Percentiles rank a stretch among this genome's conserved stretches.
These are phyloP conservation scores for Cladosporium austrohemisphaericum DNA, from an alignment of 2,329 filamentous ascomycete species.

Conservation along the genomic window DNA sequence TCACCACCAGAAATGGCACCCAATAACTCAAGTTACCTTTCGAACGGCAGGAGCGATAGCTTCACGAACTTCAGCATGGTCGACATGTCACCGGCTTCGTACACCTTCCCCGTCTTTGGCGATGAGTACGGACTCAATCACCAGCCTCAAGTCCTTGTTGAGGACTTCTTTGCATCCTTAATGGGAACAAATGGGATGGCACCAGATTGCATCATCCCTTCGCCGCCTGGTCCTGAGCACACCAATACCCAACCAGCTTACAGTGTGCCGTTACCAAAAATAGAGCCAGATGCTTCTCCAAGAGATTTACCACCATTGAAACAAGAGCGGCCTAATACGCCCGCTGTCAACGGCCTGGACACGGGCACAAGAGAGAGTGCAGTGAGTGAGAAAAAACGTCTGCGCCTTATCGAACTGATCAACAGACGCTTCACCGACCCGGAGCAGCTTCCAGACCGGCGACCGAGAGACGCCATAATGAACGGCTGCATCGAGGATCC, in stretches of 20 bases:
- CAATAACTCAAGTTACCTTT: constrained; percentile 21
- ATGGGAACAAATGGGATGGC: constrained; percentile 20
- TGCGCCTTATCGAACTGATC: constrained; percentile 73
- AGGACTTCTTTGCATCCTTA: constrained; percentile 27
- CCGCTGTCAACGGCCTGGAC: constrained; percentile 51
- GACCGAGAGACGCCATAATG: constrained; percentile 71
- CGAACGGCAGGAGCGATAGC: constrained; percentile 21
- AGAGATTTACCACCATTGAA: background rate
- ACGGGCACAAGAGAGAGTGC: constrained; percentile 73
- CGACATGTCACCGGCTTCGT: constrained; percentile 46
- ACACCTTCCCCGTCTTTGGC: constrained; percentile 82
- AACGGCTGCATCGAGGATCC: constrained; percentile 69
- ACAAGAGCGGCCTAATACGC: constrained; percentile 12
- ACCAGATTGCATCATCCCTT: constrained; percentile 18
- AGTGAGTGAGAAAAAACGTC: constrained; percentile 82
- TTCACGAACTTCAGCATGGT: constrained; percentile 35
- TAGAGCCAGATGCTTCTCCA: constrained; percentile 23
- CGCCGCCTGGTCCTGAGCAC: constrained; percentile 23
- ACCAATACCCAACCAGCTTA: constrained; percentile 11
- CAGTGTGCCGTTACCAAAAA: constrained; percentile 22
- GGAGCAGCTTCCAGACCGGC: constrained; percentile 67
- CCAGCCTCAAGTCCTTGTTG: constrained; percentile 61
- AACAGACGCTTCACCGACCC: constrained; percentile 76
- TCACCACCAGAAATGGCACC: constrained; percentile 23
- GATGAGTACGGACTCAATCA: constrained; percentile 71